These are phyloP conservation scores for Austroboletus novae-zelandiae DNA, from an alignment of 1,284 basidiomycete genomes.

Conservation along the genomic window DNA sequence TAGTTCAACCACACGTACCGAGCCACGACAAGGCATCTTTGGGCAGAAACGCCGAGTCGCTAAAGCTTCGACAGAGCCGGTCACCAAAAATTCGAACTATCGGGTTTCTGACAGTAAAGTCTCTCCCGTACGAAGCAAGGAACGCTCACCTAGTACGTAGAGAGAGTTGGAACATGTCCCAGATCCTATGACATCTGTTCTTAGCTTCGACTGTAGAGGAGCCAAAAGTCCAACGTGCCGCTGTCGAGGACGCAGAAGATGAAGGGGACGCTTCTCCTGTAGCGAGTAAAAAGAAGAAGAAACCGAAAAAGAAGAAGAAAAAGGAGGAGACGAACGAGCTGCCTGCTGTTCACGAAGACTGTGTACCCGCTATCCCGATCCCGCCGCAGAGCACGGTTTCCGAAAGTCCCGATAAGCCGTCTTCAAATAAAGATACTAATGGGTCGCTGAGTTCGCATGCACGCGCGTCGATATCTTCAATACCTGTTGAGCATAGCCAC, in stretches of 20 bases:
- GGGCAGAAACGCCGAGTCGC: conserved; percentile 9
- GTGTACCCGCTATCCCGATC: conserved; percentile 15
- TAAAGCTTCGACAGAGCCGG: conserved; percentile 13
- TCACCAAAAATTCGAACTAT: conserved; percentile 2
- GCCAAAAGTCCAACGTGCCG: conserved; percentile 43
- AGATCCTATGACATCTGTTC: neutral
- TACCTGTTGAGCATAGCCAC: conserved; percentile 45
- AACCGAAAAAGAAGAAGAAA: conserved; percentile 73
- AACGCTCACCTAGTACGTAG: conserved; percentile 15
- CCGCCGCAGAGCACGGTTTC: conserved; percentile 15
- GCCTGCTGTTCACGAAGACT: conserved; percentile 21
- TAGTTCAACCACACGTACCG: conserved; percentile 37
- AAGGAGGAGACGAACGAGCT: conserved; percentile 50
- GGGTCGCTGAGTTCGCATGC: conserved; percentile 28
- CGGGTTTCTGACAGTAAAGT: conserved; percentile 6
- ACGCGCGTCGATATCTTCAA: conserved; percentile 42
- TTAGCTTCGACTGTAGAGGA: conserved; percentile 16
- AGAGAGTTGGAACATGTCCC: neutral
- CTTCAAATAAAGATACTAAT: conserved; percentile 22
- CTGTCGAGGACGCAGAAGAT: conserved; percentile 67
- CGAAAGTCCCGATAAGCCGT: conserved; percentile 17
- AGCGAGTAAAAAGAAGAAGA: conserved; percentile 60
- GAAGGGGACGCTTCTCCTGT: conserved; percentile 41
- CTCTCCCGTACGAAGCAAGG: conserved; percentile 8
- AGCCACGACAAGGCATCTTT: conserved; percentile 26